Evolutionary conservation across 768 basidiomycete species (phyloP).

Genomic region (Psilocybe sp.): DNA sequence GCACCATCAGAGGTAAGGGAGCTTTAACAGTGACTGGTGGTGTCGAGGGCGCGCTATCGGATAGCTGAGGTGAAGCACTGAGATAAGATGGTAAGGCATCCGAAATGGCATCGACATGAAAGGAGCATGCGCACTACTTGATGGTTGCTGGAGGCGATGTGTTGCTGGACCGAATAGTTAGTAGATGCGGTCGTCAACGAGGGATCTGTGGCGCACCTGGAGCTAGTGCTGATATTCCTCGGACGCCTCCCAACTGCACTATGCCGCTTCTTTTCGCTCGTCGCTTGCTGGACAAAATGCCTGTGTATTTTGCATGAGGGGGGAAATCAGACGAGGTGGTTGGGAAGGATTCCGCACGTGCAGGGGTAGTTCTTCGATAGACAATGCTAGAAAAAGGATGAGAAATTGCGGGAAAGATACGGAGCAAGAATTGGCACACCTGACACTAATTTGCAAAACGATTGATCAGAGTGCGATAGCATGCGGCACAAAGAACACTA

Average conservation of each 20-base stretch:
- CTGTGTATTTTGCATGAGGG: slow-evolving; percentile 30
- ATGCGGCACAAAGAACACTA: slow-evolving; percentile 24
- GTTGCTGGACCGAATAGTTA: slow-evolving; percentile 16
- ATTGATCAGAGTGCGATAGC: slow-evolving; percentile 6
- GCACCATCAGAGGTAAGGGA: slow-evolving; percentile 38
- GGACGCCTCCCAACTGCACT: slow-evolving; percentile 58
- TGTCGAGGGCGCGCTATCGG: slow-evolving; percentile 19
- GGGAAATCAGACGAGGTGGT: slow-evolving; percentile 7
- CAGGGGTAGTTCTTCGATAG: slow-evolving; percentile 85
- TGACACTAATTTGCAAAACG: slow-evolving; percentile 49
- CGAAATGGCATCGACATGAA: background rate
- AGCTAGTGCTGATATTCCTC: slow-evolving; percentile 53
- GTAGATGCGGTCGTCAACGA: slow-evolving; percentile 13
- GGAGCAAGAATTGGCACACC: slow-evolving; percentile 36
- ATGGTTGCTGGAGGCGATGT: slow-evolving; percentile 33
- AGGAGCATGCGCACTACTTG: slow-evolving; percentile 33
- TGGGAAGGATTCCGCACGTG: slow-evolving; percentile 60
- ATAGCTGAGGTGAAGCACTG: slow-evolving; percentile 23
- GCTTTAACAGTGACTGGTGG: slow-evolving; percentile 18
- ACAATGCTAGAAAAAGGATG: slow-evolving; percentile 59
- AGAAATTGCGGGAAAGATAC: slow-evolving; percentile 6
- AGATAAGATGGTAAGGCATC: slow-evolving; percentile 2
- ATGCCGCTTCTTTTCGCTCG: slow-evolving; percentile 78
- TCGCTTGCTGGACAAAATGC: slow-evolving; percentile 80
- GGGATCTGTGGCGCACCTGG: slow-evolving; percentile 35